Percentiles rank a stretch among this genome's conserved stretches.
Conservation (phyloP, 768 basidiomycete genomes). For the Multifurca ochricompacta region DNA sequence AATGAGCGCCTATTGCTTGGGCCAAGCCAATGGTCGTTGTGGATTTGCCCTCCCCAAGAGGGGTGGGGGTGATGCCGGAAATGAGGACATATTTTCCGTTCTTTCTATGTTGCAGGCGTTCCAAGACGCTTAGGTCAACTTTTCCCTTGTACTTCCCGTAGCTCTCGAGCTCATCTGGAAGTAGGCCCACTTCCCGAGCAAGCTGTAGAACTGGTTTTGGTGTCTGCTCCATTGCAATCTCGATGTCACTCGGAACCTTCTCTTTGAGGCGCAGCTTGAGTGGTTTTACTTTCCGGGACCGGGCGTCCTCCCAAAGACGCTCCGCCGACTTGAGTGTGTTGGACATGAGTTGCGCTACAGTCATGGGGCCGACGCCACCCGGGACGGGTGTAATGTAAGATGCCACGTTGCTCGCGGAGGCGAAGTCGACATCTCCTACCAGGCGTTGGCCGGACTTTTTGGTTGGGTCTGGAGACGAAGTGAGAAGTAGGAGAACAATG, state of each 20-base stretch:
- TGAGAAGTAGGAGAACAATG: constrained; percentile 24
- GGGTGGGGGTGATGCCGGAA: constrained; percentile 94
- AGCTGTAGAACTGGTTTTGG: constrained; percentile 84
- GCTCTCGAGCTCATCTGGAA: constrained; percentile 80
- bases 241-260: constrained; percentile 94
- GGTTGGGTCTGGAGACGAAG: constrained; percentile 45
- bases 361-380: constrained; percentile 99
- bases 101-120: constrained; percentile 75
- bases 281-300: constrained; percentile 63
- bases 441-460: constrained; percentile 95
- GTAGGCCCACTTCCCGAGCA: constrained; percentile 81
- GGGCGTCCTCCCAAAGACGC: constrained; percentile 65
- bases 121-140: constrained; percentile 82
- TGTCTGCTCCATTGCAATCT: constrained; percentile 89
- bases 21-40: constrained; percentile 96
- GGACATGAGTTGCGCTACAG: constrained; percentile 95
- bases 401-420: constrained; percentile 66
- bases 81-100: constrained; percentile 96
- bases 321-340: constrained; percentile 85
- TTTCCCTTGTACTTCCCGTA: constrained; percentile 98
- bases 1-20: constrained; percentile 91
- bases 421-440: constrained; percentile 92
- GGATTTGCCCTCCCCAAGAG: constrained; percentile 96
- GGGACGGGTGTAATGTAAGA: constrained; percentile 96
- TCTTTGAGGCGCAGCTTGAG: constrained; percentile 71